A percentile compares a stretch with the other conserved stretches of the same genome.
These are phyloP conservation scores for Martiniozyma abietophila DNA, from an alignment of 805 yeast genomes.

Conservation along the genomic window DNA sequence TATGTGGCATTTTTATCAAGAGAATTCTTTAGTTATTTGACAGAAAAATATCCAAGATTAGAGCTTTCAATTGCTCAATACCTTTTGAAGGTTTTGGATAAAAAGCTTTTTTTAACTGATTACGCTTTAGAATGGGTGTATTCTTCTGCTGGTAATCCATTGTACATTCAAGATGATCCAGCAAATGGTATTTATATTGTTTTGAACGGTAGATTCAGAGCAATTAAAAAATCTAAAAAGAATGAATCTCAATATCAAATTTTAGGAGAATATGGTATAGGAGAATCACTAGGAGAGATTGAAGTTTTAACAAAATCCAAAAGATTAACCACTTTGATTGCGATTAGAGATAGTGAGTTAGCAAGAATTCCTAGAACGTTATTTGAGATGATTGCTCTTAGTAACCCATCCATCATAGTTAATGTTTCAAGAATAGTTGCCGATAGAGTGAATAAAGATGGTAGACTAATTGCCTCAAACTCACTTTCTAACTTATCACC, in stretches of 20 bases:
- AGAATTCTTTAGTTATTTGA: constrained; percentile 48
- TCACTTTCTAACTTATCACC: constrained; percentile 20
- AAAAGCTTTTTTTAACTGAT: constrained; percentile 65
- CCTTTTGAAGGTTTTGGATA: constrained; percentile 56
- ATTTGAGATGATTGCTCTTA: constrained; percentile 75
- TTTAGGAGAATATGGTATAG: constrained; percentile 81
- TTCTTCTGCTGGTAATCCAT: constrained; percentile 70
- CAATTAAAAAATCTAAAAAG: constrained; percentile 28
- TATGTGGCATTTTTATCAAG: constrained; percentile 69
- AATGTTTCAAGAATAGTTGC: constrained; percentile 87
- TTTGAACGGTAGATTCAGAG: constrained; percentile 78
- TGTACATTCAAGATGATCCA: constrained; percentile 73
- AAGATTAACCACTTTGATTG: constrained; percentile 61
- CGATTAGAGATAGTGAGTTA: constrained; percentile 87
- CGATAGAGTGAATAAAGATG: constrained; percentile 28
- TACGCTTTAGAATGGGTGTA: constrained; percentile 95
- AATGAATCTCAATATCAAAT: constrained; percentile 24
- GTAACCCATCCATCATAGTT: constrained; percentile 84
- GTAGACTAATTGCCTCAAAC: constrained; percentile 8
- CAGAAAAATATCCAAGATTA: constrained; percentile 69
- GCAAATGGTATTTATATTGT: constrained; percentile 91
- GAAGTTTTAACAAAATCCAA: constrained; percentile 81
- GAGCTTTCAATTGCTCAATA: constrained; percentile 71
- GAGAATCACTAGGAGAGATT: constrained; percentile 90
- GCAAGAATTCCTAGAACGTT: constrained; percentile 88